Evolutionary conservation across 2,329 filamentous ascomycete species (phyloP), one percentile per base, ranked within the genome.

Genomic region (Periglandula ipomoeae): DNA sequence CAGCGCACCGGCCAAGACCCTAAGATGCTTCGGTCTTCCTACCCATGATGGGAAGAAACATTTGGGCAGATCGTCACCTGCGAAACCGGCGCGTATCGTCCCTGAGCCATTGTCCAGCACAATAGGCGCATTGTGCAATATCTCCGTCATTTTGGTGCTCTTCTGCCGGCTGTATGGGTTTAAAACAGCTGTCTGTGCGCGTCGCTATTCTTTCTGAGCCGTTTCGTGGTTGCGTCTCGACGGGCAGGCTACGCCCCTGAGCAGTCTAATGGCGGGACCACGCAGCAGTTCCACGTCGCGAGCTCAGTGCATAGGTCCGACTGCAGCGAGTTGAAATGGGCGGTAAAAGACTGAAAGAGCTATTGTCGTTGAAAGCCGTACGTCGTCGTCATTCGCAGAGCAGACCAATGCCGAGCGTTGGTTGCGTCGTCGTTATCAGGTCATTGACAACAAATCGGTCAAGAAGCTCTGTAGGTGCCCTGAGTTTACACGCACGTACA

Each of bases 41-140:
- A 98, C 93, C 67, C 91, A 97, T 17, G 93, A 97, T 4, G 93
- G 93, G 65, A 98, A 98, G 73, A 86, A 94, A 74, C 89, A 95
- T 73, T 95, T 95, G 19, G 93, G 93, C 44, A 91, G 75, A 65
- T 98, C 93, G 61, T 96, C 90, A 58, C 93, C 93, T 32, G 93
- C 93, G 65, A 97, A 98, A 20, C 93, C 93, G 48, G 93, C 93
- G 65, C 94, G 82, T 65, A 98, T 97, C 4, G 93, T 98, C 56
- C 93, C 93, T 57, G 90, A 96, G 62, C 93, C 93, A 72, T 98
- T 98, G 79, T 98, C 93, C 62, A 98, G 87, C 65, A 98, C 93
- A 68, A 98, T 95, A 51, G 93, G 90, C 58, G 89, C 90, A 76
- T 98, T 98, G 76, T 96, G 93, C 49, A 97, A 82, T 50, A 73